Conservation (phyloP, 257 asterid genomes). For the Phtheirospermum japonicum region DNA sequence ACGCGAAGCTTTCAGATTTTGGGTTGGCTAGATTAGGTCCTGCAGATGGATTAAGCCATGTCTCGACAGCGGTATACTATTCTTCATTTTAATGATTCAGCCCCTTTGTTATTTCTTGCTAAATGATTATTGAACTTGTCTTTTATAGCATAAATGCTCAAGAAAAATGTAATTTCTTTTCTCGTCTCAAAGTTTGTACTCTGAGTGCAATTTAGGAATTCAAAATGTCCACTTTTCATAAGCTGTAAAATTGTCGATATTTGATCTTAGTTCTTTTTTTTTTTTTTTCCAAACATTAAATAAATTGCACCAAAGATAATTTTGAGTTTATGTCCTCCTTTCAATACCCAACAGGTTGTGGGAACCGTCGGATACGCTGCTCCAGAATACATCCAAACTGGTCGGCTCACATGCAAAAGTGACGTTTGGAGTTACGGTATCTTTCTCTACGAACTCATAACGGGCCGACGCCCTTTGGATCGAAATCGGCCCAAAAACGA, state of each 20-base stretch:
- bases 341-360: constrained; percentile 54
- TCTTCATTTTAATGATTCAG: too few relatives aligned
- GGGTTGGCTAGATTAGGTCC: constrained; percentile 91
- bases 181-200: too few relatives aligned
- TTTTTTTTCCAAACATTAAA: too few relatives aligned
- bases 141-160: not conserved
- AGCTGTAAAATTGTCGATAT: too few relatives aligned
- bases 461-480: constrained; percentile 84
- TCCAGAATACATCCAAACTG: constrained; percentile 88
- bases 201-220: too few relatives aligned
- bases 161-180: not conserved
- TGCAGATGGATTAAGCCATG: constrained; percentile 72
- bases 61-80: constrained; percentile 93
- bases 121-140: not conserved
- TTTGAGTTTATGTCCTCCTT: not conserved
- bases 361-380: constrained; percentile 97
- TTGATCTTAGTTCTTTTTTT: not conserved
- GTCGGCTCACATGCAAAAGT: constrained; percentile 82
- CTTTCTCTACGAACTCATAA: constrained; percentile 86
- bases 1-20: constrained; percentile 87
- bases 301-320: not conserved
- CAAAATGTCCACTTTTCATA: too few relatives aligned
- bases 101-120: too few relatives aligned
- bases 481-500: constrained; percentile 75
- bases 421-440: constrained; percentile 96